These are phyloP conservation scores for Annulohypoxylon stygium DNA, from an alignment of 495 filamentous ascomycete species.

Conservation along the genomic window DNA sequence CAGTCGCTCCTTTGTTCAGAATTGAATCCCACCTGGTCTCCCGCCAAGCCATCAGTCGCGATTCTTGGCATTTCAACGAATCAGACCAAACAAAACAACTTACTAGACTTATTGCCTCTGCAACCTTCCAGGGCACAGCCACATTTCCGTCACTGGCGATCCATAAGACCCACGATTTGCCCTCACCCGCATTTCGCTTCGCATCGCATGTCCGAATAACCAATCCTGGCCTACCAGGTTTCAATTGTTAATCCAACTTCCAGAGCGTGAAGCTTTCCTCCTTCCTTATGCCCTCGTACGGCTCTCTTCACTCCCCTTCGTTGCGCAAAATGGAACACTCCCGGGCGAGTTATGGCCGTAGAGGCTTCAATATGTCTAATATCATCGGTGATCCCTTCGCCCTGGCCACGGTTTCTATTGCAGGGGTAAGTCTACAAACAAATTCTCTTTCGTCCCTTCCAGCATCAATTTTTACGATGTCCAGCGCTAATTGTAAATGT, in stretches of 20 bases:
- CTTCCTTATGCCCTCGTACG: constrained; percentile 78
- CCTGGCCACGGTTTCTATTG: constrained; percentile 92
- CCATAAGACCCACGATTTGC: constrained; percentile 33
- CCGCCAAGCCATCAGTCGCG: constrained; percentile 19
- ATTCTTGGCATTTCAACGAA: constrained; percentile 16
- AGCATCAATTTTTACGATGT: neutral
- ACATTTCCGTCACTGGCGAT: constrained; percentile 32
- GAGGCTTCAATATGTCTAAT: constrained; percentile 81
- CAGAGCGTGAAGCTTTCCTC: constrained; percentile 34
- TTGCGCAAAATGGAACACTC: constrained; percentile 83
- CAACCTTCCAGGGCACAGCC: constrained; percentile 38
- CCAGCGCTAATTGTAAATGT: constrained; percentile 42
- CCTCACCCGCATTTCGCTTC: constrained; percentile 30
- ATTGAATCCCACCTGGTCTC: constrained; percentile 19
- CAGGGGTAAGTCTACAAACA: constrained; percentile 73
- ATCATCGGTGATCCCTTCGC: constrained; percentile 97
- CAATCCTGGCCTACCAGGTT: constrained; percentile 35
- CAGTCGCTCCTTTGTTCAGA: constrained; percentile 44
- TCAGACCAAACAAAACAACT: constrained; percentile 12
- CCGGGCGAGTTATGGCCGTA: constrained; percentile 67
- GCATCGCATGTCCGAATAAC: constrained; percentile 31
- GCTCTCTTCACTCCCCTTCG: constrained; percentile 78
- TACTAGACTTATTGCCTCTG: constrained; percentile 18
- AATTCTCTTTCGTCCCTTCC: neutral
- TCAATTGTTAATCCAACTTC: constrained; percentile 32